Evolutionary conservation across 2,329 filamentous ascomycete genomes (phyloP).

Genomic region (Neopestalotiopsis rosae): DNA sequence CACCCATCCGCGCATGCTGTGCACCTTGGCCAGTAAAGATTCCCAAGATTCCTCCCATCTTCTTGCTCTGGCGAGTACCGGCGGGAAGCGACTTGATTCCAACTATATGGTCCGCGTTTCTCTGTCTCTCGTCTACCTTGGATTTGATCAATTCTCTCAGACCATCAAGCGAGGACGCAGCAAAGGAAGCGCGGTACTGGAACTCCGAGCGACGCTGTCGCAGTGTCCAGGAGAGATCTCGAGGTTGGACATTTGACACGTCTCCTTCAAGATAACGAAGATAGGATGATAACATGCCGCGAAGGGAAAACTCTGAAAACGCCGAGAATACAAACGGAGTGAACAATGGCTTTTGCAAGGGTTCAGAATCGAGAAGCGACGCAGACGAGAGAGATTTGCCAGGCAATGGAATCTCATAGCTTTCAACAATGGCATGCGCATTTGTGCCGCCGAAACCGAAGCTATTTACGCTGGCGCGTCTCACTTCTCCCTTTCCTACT

Average conservation of each 20-base stretch:
- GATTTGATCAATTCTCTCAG: not conserved
- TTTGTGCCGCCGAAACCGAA: constrained; percentile 22
- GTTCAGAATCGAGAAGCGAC: not conserved
- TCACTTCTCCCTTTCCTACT: constrained; percentile 6
- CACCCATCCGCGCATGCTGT: constrained; percentile 13
- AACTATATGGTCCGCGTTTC: not conserved
- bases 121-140: not conserved
- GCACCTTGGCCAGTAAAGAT: constrained; percentile 18
- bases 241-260: not conserved
- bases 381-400: not conserved
- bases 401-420: not conserved
- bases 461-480: constrained; percentile 28
- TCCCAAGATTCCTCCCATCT: constrained; percentile 6
- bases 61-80: not conserved
- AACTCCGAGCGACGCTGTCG: constrained; percentile 13
- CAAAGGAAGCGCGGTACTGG: not conserved
- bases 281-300: constrained; percentile 1
- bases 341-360: not conserved
- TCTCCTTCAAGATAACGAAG: not conserved
- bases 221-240: constrained; percentile 14
- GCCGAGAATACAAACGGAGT: constrained; percentile 13
- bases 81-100: not conserved
- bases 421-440: constrained; percentile 20
- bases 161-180: not conserved
- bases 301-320: not conserved